Base-by-base conservation (phyloP, 352 stramenopile genomes). In the Hyaloperonospora brassicae region DNA sequence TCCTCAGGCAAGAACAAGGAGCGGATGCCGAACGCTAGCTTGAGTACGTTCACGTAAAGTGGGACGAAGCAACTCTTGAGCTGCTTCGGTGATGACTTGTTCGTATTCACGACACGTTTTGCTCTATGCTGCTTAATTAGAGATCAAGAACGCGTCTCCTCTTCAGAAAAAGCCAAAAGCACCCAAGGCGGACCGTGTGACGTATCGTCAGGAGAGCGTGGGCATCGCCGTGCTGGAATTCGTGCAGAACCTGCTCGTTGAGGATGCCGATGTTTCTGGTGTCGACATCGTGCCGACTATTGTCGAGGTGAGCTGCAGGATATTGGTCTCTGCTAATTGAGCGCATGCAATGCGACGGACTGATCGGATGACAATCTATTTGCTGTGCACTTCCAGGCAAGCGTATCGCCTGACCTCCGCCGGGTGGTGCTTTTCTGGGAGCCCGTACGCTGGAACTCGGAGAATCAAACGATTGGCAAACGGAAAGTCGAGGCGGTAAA, bases 361-460 rank as follows among this genome's bases (percentile, higher is more conserved):
- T 56, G 24, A 53, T 34, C 40, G 7, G 21, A 34, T 36, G 35
- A 23, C 12, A 49, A 21, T 39, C 27, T 50, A 2, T 40, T 25
- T 51, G 21, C n/a, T 55, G 36, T 49, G 17, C 30, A 47, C 23
- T 45, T n/a, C 34, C 30, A 89, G 78, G 76, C 75, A 41, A 91
- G 65, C 44, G 81, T 86, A 12, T 73, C 81, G 17, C 75, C 76
- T 21, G 81, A 89, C 49, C 61, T 92, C 34, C 64, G 79, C 40
- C 62, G 76, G 21, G 65, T 87, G 9, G 68, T 92, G 47, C 51
- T 92, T 49, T 83, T 73, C 44, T 92, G 81, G 81, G 79, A 89
- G 30, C 77, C 81, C 5, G 63, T 76, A 30, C 81, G 81, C 14
- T 55, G 77, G 40, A 76, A 86, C 58, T 88, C 79, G 41, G 66